A percentile compares a stretch with the other conserved stretches of the same genome.
These are phyloP conservation scores for Fusarium redolens DNA, from an alignment of 2,329 filamentous ascomycete species.

Conservation along the genomic window DNA sequence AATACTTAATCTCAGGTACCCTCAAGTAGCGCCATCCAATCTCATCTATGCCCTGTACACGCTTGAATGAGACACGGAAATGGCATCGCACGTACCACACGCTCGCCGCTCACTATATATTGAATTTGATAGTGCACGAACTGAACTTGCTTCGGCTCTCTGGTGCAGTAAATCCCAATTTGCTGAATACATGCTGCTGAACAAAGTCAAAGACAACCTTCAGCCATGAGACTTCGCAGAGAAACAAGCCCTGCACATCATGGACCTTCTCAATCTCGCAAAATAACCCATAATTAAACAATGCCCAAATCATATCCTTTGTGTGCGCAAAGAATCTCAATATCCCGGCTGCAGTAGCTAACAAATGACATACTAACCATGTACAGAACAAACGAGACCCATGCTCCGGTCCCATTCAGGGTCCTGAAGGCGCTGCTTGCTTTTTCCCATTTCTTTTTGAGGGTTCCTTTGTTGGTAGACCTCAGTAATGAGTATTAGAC, in stretches of 20 bases:
- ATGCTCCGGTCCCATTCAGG: conserved; percentile 20
- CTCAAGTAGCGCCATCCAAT: conserved; percentile 16
- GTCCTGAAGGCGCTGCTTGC: conserved; percentile 13
- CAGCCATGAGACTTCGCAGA: not conserved
- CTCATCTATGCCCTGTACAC: not conserved
- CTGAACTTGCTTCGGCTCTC: conserved; percentile 9
- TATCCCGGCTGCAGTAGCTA: conserved; percentile 9
- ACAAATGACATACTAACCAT: conserved; percentile 4
- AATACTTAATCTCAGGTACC: conserved; percentile 13
- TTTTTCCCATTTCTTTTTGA: conserved; percentile 6
- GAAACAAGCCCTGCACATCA: not conserved
- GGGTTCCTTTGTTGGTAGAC: conserved; percentile 2
- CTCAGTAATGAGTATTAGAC: not conserved
- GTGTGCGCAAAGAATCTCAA: conserved; percentile 3
- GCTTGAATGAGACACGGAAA: not conserved
- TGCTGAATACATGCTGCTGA: not conserved
- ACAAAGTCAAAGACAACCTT: not conserved
- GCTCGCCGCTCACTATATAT: conserved; percentile 3
- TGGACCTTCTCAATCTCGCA: not conserved
- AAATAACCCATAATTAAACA: not conserved
- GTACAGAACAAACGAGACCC: conserved; percentile 6
- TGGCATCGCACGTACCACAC: conserved; percentile 27
- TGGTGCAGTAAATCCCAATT: conserved; percentile 4
- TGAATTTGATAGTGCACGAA: not conserved
- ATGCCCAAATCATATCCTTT: conserved; percentile 1